Evolutionary conservation across 2,329 filamentous ascomycete species (phyloP).

Genomic region (Colletotrichum echinochloae): DNA sequence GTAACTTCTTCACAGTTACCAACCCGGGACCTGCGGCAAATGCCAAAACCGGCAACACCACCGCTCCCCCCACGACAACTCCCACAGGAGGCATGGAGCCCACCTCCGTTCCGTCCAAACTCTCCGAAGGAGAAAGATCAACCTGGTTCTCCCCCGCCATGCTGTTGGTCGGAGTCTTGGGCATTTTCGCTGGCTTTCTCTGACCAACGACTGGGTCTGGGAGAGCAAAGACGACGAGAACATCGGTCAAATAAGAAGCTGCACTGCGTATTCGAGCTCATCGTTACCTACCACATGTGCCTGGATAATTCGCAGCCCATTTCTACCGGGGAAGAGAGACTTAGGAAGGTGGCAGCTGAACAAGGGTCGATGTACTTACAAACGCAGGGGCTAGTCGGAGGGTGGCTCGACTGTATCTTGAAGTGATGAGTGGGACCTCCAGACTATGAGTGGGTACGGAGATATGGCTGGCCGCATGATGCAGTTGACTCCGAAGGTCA

Average conservation of each 20-base stretch:
- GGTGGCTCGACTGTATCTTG: background rate
- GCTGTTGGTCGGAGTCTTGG: background rate
- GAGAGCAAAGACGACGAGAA: background rate
- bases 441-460: too few relatives aligned
- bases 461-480: background rate
- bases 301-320: too few relatives aligned
- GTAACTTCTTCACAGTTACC: conserved; percentile 54
- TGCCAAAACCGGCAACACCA: background rate
- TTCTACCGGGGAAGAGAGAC: background rate
- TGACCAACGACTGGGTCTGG: background rate
- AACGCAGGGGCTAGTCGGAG: background rate
- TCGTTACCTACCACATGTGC: background rate
- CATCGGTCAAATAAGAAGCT: background rate
- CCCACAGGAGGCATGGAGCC: background rate
- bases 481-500: background rate
- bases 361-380: background rate
- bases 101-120: background rate
- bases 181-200: background rate
- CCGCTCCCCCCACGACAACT: background rate
- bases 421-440: too few relatives aligned
- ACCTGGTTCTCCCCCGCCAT: background rate
- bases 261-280: conserved; percentile 8
- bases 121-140: background rate
- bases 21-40: conserved; percentile 45
- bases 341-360: background rate